Conservation (phyloP, 2,329 filamentous ascomycete species). For the Colletotrichum sp. region DNA sequence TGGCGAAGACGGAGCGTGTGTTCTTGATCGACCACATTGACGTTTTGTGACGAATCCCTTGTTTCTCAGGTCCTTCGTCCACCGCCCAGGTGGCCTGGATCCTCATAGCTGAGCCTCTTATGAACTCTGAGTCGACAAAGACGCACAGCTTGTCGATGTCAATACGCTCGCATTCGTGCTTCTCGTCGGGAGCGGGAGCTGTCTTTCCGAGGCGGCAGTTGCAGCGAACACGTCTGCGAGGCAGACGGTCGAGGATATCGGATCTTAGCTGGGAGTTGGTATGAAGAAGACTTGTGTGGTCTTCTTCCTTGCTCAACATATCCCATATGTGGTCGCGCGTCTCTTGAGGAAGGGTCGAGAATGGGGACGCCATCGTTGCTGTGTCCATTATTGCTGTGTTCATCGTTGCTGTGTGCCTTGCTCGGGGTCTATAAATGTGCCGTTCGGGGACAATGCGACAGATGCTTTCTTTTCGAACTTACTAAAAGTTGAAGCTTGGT, state of each 20-base stretch:
- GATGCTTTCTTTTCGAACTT: neutral
- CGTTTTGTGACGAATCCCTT: neutral
- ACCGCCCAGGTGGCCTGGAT: neutral
- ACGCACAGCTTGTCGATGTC: neutral
- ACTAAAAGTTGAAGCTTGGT: neutral
- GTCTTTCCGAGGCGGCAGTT: neutral
- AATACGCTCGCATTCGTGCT: neutral
- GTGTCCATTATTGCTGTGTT: neutral
- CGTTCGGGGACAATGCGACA: neutral
- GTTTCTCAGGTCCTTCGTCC: neutral
- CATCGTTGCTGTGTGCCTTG: neutral
- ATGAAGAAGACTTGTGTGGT: neutral
- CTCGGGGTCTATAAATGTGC: neutral
- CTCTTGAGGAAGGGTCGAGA: neutral
- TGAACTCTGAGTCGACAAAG: neutral
- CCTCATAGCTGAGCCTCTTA: neutral
- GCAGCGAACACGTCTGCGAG: neutral
- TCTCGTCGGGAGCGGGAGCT: neutral
- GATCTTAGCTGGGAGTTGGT: neutral
- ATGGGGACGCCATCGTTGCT: neutral
- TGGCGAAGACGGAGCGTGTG: neutral
- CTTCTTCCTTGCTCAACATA: neutral
- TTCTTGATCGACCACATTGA: neutral
- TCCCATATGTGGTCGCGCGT: neutral
- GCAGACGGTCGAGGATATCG: neutral